Evolutionary conservation across 2,329 filamentous ascomycete genomes (phyloP), one percentile per base, ranked within the genome.

Genomic region (Grosmannia penicillata): DNA sequence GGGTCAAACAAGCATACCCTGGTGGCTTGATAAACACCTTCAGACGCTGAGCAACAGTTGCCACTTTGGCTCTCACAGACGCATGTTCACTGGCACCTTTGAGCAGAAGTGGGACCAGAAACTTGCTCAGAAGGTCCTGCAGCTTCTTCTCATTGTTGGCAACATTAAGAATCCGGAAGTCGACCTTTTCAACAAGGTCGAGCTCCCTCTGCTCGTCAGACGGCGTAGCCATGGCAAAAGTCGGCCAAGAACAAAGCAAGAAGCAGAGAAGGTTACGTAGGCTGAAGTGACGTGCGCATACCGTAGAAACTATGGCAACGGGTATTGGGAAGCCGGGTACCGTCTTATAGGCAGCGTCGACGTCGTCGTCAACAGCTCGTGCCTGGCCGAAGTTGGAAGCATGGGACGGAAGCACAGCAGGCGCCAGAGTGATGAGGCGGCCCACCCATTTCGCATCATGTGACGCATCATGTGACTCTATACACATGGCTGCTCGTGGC

Each of bases 121-220:
- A 95, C 30, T 72, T 77, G 51, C 81, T 75, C 15, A 98, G 67
- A 14, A 91, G 65, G 19, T 75, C 62, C 54, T 89, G 75, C 2
- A 98, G 72, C 60, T 89, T 93, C 45, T 75, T 68, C 54, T 95
- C 89, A 37, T 85, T 78, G 49, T 85, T 82, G 22, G 87, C 81
- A 37, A 89, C 73, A 22, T 75, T 80, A 14, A 75, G 54, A 51
- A 95, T 91, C 46, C 78, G 74, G 53, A 91, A 75, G 56, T 93
- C 86, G 33, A 93, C 80, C 53, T 83, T 89, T 51, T 82, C 82
- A 37, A 94, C 73, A 44, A 95, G 72, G 47, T 76, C 73, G 48
- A 93, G 68, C 68, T 94, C 86, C 45, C 78, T 75, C 57, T 80
- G 68, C 58, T 82, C 76, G 5, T 41, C 33, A 4, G 46, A 37